Evolutionary conservation across 495 filamentous ascomycete species (phyloP), one percentile per base, ranked within the genome.

Genomic region (Tuber aestivum): DNA sequence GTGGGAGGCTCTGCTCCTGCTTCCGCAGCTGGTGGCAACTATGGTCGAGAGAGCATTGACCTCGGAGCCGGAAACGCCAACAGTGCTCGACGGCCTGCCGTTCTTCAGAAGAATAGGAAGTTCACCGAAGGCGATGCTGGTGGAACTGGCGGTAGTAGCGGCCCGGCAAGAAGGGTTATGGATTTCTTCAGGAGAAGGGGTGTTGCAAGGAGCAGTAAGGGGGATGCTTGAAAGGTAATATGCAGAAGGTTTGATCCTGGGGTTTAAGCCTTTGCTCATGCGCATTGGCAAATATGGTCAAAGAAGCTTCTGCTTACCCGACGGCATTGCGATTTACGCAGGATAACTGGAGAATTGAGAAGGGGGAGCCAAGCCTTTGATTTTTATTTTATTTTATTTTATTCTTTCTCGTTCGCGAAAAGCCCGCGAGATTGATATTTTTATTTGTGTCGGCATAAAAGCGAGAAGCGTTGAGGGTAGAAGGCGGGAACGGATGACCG

Each of bases 161-260:
- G 93, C 45, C 91, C 93, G 23, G 93, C 94, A 27, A 90, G 93
- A 79, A 91, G 92, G 80, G 95, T 99, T 70, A 99, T 99, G 95
- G 95, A 97, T 84, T 95, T 97, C 84, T 99, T 99, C 86, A 89
- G 95, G 81, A 86, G 94, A 82, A 88, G 94, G 77, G 93, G 93
- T 72, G 75, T 80, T 70, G 74, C 73, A 41, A 77, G 81, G 65
- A 80, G 75, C 14, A 65, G n/a, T 27, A 82, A 82, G 77, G 80
- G 77, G n/a, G 77, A 80, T 37, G 72, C 68, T 48, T 79, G 61
- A 65, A 16, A 4, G 12, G 56, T 32, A n/a, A 75, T 48, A 56
- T 14, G 65, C 65, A 61, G 61, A n/a, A 21, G 35, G 73, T 23
- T 38, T 41, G 37, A 32, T 20, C 76, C 56, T 78, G 48, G 38